Evolutionary conservation across 495 filamentous ascomycete species (phyloP), one percentile per base, ranked within the genome.

Genomic region (Penicillium flavigenum): DNA sequence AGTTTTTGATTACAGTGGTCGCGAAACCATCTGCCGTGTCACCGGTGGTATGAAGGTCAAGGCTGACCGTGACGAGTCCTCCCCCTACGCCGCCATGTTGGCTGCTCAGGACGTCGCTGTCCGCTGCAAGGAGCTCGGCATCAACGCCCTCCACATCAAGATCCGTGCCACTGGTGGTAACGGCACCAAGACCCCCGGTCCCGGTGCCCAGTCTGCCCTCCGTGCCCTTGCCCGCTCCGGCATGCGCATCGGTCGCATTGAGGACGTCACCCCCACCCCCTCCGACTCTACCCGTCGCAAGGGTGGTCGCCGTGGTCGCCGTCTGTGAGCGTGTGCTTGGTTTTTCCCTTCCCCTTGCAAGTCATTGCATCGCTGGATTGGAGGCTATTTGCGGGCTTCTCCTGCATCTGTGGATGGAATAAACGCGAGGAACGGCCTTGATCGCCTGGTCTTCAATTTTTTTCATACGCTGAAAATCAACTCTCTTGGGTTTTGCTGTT

Each of bases 21-120:
- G 94, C 81, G 94, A 99, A 91, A 99, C 94, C 80, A 93, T 99
- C 80, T 86, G 83, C 86, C 92, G 94, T 88, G 92, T 99, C 58
- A 99, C 94, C 67, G 94, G 94, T 79, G 94, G 94, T 74, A 98
- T 98, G 94, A 99, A 99, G 85, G 94, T 99, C 83, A 99, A 99
- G 88, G 94, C 94, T 77, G 94, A 99, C 77, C 92, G 94, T 82
- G 94, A 99, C 81, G 94, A 99, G 85, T 97, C 92, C 60, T 97
- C 92, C 48, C 94, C 94, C 62, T 99, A 99, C 85, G 94, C 94
- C 69, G 94, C 94, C 77, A 99, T 99, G 94, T 90, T 99, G 88
- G 94, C 94, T 76, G 94, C 92, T 64, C 92, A 96, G 73, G 80
- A 83, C 63, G 94, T 96, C 73, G 94, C 94, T 66, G 81, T 83